Conservation (phyloP, 1,139 yeast species). For the Sugiyamaella grinbergsii region DNA sequence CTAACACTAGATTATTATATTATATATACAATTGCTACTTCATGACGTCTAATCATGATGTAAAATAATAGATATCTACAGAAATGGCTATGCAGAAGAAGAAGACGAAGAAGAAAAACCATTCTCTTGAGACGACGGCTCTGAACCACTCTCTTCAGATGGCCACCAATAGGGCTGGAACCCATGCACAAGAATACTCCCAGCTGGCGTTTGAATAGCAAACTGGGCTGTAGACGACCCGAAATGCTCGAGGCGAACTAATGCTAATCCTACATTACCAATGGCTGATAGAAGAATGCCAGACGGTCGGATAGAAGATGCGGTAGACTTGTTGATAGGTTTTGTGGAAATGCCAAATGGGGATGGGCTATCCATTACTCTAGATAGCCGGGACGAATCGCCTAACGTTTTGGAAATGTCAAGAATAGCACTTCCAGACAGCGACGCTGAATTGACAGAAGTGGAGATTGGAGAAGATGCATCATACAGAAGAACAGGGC, state of each 20-base stretch:
- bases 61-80: slow-evolving; percentile 1
- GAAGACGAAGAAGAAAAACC: too few species aligned
- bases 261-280: slow-evolving; percentile 68
- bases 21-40: too few species aligned
- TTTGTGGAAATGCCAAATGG: slow-evolving; percentile 27
- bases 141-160: slow-evolving; percentile 28
- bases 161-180: slow-evolving; percentile 74
- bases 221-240: slow-evolving; percentile 42
- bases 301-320: slow-evolving; percentile 25
- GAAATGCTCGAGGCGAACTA: slow-evolving; percentile 54
- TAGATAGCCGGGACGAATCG: slow-evolving; percentile 15
- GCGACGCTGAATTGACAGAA: slow-evolving; percentile 16
- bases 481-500: slow-evolving; percentile 33
- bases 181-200: slow-evolving; percentile 50
- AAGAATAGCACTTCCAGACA: slow-evolving; percentile 23
- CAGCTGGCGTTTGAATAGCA: slow-evolving; percentile 38
- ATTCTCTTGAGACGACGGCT: too few species aligned
- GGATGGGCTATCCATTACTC: slow-evolving; percentile 17
- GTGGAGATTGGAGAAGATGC: slow-evolving; percentile 22
- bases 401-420: slow-evolving; percentile 21
- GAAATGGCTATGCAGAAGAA: slow-evolving; percentile 5
- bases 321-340: slow-evolving; percentile 33
- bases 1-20: too few species aligned
- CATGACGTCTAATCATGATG: too few species aligned
- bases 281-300: slow-evolving; percentile 62